Evolutionary conservation across 768 basidiomycete genomes (phyloP).

Genomic region (Podaxis sp.): DNA sequence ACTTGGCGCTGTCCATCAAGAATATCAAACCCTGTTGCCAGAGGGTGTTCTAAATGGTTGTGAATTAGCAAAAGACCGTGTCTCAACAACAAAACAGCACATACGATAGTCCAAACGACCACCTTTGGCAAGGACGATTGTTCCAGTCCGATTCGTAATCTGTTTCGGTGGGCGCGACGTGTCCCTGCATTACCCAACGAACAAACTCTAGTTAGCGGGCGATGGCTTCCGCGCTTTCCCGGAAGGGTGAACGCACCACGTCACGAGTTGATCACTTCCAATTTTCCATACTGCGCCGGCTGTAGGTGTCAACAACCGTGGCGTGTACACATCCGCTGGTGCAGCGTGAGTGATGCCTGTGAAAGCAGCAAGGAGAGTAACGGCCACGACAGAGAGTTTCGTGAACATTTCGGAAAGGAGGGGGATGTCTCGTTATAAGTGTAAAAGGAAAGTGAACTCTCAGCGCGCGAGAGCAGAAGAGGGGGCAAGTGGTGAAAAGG

Average conservation of each 20-base stretch:
- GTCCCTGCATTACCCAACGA: constrained; percentile 27
- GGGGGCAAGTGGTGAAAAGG: not conserved
- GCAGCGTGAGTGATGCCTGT: constrained; percentile 2
- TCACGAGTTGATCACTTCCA: not conserved
- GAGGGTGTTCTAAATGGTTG: constrained; percentile 18
- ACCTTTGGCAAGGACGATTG: constrained; percentile 27
- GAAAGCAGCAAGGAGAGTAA: constrained; percentile 2
- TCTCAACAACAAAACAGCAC: not conserved
- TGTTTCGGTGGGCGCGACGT: constrained; percentile 22
- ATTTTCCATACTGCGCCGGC: constrained; percentile 1
- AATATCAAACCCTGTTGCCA: constrained; percentile 28
- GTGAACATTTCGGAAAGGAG: constrained; percentile 2
- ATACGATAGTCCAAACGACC: constrained; percentile 25
- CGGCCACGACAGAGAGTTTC: constrained; percentile 1
- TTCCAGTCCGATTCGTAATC: constrained; percentile 32
- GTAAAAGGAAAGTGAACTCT: not conserved
- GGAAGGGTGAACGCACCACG: not conserved
- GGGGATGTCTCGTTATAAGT: not conserved
- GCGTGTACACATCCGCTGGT: constrained; percentile 3
- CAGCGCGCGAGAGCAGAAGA: not conserved
- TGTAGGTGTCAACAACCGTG: not conserved
- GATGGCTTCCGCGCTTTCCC: not conserved
- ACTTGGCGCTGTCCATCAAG: constrained; percentile 24
- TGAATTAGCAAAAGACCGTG: not conserved
- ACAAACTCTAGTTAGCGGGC: not conserved